These are phyloP conservation scores for Glebionis coronaria DNA, from an alignment of 129 eudicot genomes.

Conservation along the genomic window DNA sequence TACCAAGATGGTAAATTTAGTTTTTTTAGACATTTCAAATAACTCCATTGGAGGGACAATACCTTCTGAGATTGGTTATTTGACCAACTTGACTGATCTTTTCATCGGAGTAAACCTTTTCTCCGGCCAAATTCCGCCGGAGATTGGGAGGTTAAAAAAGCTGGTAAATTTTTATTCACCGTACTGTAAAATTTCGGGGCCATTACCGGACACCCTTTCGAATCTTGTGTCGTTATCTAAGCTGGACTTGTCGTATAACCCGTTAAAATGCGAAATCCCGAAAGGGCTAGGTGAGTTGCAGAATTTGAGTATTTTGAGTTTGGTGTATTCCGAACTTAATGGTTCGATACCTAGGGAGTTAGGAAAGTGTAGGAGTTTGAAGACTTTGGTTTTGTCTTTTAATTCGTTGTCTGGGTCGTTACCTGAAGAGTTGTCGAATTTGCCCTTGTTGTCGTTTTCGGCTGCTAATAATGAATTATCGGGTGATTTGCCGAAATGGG, in stretches of 20 bases:
- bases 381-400: slow-evolving; percentile 59
- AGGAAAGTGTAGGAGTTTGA: slow-evolving; percentile 55
- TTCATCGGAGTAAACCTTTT: slow-evolving; percentile 64
- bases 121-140: slow-evolving; percentile 62
- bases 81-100: slow-evolving; percentile 49
- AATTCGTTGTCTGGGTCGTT: slow-evolving; percentile 59
- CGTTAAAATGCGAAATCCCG: slow-evolving; percentile 63
- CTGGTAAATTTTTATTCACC: slow-evolving; percentile 47
- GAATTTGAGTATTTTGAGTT: slow-evolving; percentile 49
- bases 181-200: slow-evolving; percentile 56
- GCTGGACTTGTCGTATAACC: slow-evolving; percentile 71
- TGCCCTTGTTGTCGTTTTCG: slow-evolving; percentile 47
- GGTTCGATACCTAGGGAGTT: slow-evolving; percentile 67
- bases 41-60: slow-evolving; percentile 60
- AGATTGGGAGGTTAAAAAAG: slow-evolving; percentile 53
- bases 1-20: slow-evolving; percentile 26
- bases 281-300: slow-evolving; percentile 39
- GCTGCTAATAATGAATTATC: slow-evolving; percentile 66
- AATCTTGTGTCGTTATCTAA: slow-evolving; percentile 47
- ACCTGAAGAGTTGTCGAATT: slow-evolving; percentile 53
- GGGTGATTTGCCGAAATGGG: slow-evolving; percentile 60
- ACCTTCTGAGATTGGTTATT: slow-evolving; percentile 48
- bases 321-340: slow-evolving; percentile 52
- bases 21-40: slow-evolving; percentile 59
- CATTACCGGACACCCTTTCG: slow-evolving; percentile 62